Evolutionary conservation across 139 green algal genomes (phyloP), one percentile per base, ranked within the genome.

Genomic region (Helicosporidium sp.): DNA sequence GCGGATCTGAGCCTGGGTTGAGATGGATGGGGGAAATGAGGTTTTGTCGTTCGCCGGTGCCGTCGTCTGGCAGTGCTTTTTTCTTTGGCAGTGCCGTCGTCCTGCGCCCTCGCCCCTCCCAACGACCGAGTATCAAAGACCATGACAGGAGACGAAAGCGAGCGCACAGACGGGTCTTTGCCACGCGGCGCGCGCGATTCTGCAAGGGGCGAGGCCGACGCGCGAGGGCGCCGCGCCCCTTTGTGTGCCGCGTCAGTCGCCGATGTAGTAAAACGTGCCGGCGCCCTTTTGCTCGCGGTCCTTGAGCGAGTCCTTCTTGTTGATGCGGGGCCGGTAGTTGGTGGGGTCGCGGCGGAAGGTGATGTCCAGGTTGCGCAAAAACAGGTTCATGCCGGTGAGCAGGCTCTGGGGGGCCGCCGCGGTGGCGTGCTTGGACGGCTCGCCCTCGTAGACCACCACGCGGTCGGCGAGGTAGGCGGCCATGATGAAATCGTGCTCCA

Each of bases 401-500:
- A 96, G 64, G 10, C 48, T 58, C 66, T 87, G 75, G 6, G 89
- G 89, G 19, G 66, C 54, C 36, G 51, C 55, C 3, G 89, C 89
- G 4, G 62, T 78, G 35, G 84, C 87, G 6, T 76, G 45, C 49
- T 73, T 67, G 26, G 73, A 83, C 7, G 88, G 80, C 60, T 72
- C 29, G 17, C 89, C 89, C 46, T 94, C 80, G 58, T 98, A 98
- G 46, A 98, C 86, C 27, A 98, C 82, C 43, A 98, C 89, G 0
- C 69, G 60, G 72, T 97, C 87, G 15, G 88, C 87, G 43, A 97
- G 75, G 72, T 96, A 96, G 8, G 88, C 89, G 24, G 89, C 83
- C 89, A 98, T 98, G 84, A 98, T 96, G 77, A 98, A 98, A 54
- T 98, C 89, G 69, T 98, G 89, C 81, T 98, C 89, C 59, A 98